A percentile compares a stretch with the other conserved stretches of the same genome.
Conservation (phyloP, 2,329 filamentous ascomycete species). For the Trichoderma aggressivum region DNA sequence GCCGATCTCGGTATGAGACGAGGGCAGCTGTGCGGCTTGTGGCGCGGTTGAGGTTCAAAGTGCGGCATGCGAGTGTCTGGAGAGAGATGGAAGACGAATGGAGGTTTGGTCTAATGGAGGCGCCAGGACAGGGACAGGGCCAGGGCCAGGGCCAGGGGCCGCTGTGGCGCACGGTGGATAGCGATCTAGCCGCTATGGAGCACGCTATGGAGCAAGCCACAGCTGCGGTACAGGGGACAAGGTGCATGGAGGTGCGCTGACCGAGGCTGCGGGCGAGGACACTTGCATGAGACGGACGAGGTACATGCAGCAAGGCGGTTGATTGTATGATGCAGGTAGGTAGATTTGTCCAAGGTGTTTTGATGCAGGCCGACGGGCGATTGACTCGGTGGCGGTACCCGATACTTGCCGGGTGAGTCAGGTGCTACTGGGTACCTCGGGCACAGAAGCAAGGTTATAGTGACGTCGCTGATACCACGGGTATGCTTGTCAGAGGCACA, state of each 20-base stretch:
- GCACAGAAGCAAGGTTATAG: neutral
- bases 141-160: neutral
- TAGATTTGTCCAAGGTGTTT: neutral
- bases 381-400: neutral
- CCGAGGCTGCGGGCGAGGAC: neutral
- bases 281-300: neutral
- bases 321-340: neutral
- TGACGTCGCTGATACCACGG: neutral
- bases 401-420: neutral
- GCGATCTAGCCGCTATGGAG: constrained; percentile 12
- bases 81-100: neutral
- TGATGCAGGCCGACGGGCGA: neutral
- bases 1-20: neutral
- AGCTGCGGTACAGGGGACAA: neutral
- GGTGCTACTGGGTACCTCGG: neutral
- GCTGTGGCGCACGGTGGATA: neutral
- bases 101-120: neutral
- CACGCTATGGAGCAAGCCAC: neutral
- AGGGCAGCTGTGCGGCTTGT: neutral
- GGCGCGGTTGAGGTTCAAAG: neutral
- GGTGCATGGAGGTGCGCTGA: neutral
- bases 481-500: neutral
- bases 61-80: neutral
- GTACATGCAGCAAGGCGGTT: neutral
- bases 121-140: neutral